phyloP scores from a whole-genome alignment of 331 rosid species.

The Dryas integrifolia region DNA sequence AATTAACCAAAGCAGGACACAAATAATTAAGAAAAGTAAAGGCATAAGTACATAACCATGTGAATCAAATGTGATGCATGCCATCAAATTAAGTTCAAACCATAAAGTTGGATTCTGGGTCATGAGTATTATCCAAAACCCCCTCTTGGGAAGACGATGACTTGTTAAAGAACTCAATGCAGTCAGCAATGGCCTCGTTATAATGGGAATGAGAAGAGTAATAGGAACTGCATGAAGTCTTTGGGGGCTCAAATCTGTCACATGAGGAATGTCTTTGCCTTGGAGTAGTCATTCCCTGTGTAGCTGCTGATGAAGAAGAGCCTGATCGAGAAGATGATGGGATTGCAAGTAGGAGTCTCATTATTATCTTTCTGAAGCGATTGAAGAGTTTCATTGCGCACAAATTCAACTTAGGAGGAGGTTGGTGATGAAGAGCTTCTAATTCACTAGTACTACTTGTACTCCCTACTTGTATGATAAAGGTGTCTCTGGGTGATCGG shows the following conservation, averaged over 20 bases:
- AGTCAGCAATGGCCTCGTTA: slow-evolving; percentile 79
- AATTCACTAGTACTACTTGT: no score
- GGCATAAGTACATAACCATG: background rate
- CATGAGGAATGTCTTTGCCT: slow-evolving; percentile 5
- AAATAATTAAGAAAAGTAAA: background rate
- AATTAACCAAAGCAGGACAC: background rate
- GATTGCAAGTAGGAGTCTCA: slow-evolving; percentile 47
- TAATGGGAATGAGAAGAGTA: slow-evolving; percentile 83
- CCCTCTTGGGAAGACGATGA: slow-evolving; percentile 51
- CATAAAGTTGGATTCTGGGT: slow-evolving; percentile 43
- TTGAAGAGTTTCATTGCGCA: slow-evolving; percentile 76
- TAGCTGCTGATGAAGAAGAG: slow-evolving; percentile 21
- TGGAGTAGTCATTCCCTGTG: background rate
- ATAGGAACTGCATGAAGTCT: slow-evolving; percentile 82
- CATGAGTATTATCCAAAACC: slow-evolving; percentile 28
- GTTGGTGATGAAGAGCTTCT: slow-evolving; percentile 8
- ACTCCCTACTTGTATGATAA: slow-evolving; percentile 37
- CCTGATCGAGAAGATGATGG: slow-evolving; percentile 35
- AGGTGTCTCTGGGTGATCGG: slow-evolving; percentile 7
- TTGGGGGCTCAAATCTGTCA: slow-evolving; percentile 69
- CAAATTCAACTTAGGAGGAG: slow-evolving; percentile 35
- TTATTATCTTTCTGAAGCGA: slow-evolving; percentile 66
- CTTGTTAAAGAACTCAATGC: slow-evolving; percentile 94
- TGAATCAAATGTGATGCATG: background rate
- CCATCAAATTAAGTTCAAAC: slow-evolving; percentile 30